Evolutionary conservation across 805 yeast species (phyloP).

Genomic region (Ogataea naganishii): DNA sequence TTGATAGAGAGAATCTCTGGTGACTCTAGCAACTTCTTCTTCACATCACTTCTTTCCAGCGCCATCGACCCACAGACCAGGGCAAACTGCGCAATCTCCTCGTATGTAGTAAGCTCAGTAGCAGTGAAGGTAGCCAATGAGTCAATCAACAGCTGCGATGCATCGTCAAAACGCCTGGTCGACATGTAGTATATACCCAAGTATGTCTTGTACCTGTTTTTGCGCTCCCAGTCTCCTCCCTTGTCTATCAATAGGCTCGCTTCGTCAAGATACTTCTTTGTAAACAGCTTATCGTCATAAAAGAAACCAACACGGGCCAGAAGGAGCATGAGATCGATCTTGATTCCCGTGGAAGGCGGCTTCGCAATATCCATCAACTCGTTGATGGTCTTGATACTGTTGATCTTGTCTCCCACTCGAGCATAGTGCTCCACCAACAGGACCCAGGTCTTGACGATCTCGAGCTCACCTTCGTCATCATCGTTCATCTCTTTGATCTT

Average conservation of each 20-base stretch:
- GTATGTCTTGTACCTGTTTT: conserved; percentile 90
- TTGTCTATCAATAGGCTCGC: conserved; percentile 74
- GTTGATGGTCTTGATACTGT: conserved; percentile 57
- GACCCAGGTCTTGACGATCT: conserved; percentile 66
- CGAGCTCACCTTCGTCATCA: conserved; percentile 83
- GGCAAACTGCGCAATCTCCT: conserved; percentile 82
- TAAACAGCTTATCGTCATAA: conserved; percentile 65
- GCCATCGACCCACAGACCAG: conserved; percentile 81
- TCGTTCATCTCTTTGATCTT: conserved; percentile 45
- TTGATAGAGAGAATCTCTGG: conserved; percentile 84
- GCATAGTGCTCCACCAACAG: conserved; percentile 86
- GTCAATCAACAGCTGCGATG: conserved; percentile 79
- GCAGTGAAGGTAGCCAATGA: conserved; percentile 93
- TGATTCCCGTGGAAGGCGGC: conserved; percentile 85
- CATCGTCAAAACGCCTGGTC: conserved; percentile 78
- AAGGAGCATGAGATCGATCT: conserved; percentile 79
- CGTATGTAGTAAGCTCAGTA: conserved; percentile 81
- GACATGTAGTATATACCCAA: conserved; percentile 78
- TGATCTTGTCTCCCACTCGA: conserved; percentile 67
- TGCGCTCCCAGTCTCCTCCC: conserved; percentile 99
- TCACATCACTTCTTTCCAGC: conserved; percentile 76
- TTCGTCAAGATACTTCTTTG: conserved; percentile 65
- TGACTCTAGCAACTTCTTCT: conserved; percentile 78
- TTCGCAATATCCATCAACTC: conserved; percentile 69
- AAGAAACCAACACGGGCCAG: conserved; percentile 86